Evolutionary conservation across 2,329 filamentous ascomycete species (phyloP).

Genomic region (Chrysoporthe puriensis): DNA sequence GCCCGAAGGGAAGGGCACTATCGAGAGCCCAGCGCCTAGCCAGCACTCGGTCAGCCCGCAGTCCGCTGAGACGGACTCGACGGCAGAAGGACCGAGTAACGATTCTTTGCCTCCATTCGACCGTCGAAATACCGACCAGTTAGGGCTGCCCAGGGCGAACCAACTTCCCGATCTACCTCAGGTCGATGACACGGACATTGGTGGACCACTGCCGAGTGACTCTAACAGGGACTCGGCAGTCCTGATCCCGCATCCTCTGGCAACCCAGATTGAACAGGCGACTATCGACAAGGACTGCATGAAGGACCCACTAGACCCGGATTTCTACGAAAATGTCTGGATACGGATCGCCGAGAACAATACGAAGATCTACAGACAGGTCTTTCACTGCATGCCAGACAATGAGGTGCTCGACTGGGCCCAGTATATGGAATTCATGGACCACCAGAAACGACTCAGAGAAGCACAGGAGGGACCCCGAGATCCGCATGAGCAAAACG

Average conservation of each 20-base stretch:
- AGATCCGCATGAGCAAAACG: constrained; percentile 52
- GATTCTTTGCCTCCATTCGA: constrained; percentile 51
- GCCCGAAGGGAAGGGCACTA: constrained; percentile 65
- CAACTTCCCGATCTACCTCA: constrained; percentile 72
- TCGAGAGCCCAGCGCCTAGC: constrained; percentile 48
- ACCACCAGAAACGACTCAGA: constrained; percentile 78
- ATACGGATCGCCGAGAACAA: constrained; percentile 88
- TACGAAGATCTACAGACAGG: constrained; percentile 88
- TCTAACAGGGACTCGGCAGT: constrained; percentile 52
- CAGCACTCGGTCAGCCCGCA: constrained; percentile 24
- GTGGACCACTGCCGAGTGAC: constrained; percentile 67
- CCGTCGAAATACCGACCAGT: constrained; percentile 65
- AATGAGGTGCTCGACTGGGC: constrained; percentile 92
- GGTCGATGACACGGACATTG: constrained; percentile 80
- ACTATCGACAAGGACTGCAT: constrained; percentile 89
- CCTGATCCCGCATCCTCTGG: constrained; percentile 54
- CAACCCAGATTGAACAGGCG: constrained; percentile 73
- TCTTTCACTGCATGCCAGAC: constrained; percentile 97
- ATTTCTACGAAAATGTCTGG: constrained; percentile 90
- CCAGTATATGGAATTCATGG: constrained; percentile 83
- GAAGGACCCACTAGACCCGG: constrained; percentile 80
- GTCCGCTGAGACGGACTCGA: constrained; percentile 38
- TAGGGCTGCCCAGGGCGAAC: constrained; percentile 69
- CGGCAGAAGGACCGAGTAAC: constrained; percentile 51
- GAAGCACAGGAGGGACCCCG: constrained; percentile 59